Evolutionary conservation across 352 stramenopile genomes (phyloP).

Genomic region (Pythium periplocum): DNA sequence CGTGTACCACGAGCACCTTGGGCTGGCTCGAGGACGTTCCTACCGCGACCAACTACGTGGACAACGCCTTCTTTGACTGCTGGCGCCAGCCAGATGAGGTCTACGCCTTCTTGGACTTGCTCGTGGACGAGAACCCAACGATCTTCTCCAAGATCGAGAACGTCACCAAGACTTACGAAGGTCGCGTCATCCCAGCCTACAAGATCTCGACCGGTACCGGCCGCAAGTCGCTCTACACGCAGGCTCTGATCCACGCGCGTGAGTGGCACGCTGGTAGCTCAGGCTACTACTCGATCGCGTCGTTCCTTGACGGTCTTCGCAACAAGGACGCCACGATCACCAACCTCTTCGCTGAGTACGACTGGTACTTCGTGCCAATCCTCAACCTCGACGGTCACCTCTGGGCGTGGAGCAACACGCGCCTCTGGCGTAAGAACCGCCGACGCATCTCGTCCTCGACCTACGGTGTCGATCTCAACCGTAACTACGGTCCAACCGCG

Average conservation of each 20-base stretch:
- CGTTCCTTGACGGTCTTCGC: slow-evolving; percentile 13
- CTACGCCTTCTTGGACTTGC: slow-evolving; percentile 12
- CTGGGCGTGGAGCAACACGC: slow-evolving; percentile 15
- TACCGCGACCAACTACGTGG: slow-evolving; percentile 9
- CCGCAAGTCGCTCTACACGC: slow-evolving; percentile 18
- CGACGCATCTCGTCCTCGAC: slow-evolving; percentile 1
- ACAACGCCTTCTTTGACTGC: slow-evolving; percentile 24
- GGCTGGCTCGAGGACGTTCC: slow-evolving; percentile 6
- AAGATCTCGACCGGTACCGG: slow-evolving; percentile 15
- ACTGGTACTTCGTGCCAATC: slow-evolving; percentile 25
- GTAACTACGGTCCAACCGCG: slow-evolving; percentile 22
- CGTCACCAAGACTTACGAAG: slow-evolving; percentile 14
- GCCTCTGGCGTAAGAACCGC: slow-evolving; percentile 24
- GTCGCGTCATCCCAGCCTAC: slow-evolving; percentile 13
- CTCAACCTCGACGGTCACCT: slow-evolving; percentile 23
- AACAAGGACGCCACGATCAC: slow-evolving; percentile 11
- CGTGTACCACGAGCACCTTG: slow-evolving; percentile 6
- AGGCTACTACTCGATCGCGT: slow-evolving; percentile 11
- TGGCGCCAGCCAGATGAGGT: slow-evolving; percentile 20
- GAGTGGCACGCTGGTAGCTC: slow-evolving; percentile 20
- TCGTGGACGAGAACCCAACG: slow-evolving; percentile 15
- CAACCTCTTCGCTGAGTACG: slow-evolving; percentile 19
- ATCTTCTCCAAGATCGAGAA: slow-evolving; percentile 15
- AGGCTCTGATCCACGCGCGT: slow-evolving; percentile 19
- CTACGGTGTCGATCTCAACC: slow-evolving; percentile 24